Evolutionary conservation across 345 rosid species (phyloP).

Genomic region (Rhodamnia rubescens): DNA sequence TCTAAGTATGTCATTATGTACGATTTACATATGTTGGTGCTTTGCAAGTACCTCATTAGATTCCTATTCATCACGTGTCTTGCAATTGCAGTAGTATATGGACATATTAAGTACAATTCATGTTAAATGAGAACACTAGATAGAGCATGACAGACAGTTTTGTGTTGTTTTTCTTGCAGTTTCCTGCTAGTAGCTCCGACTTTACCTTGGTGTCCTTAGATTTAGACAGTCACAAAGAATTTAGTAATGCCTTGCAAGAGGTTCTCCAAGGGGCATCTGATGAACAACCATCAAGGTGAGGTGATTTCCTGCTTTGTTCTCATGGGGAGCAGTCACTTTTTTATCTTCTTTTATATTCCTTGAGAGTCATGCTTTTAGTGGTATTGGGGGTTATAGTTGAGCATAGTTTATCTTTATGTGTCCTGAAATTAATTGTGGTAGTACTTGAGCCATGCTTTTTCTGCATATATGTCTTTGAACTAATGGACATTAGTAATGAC

Average conservation of each 20-base stretch:
- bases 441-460: neutral
- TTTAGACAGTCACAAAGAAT: slow-evolving; percentile 50
- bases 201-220: slow-evolving; percentile 43
- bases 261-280: slow-evolving; percentile 45
- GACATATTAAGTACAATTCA: neutral
- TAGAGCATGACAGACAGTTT: neutral
- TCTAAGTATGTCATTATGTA: neutral
- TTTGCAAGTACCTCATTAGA: neutral
- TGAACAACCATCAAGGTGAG: slow-evolving; percentile 54
- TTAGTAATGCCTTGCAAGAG: slow-evolving; percentile 38
- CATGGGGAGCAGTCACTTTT: neutral
- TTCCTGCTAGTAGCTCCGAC: slow-evolving; percentile 53
- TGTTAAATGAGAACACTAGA: neutral
- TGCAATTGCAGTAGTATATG: neutral
- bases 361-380: neutral
- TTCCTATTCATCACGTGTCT: neutral
- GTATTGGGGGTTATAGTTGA: neutral
- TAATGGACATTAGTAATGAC: neutral
- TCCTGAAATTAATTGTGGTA: neutral
- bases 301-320: neutral
- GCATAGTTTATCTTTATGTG: neutral
- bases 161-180: slow-evolving; percentile 44
- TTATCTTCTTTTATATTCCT: neutral
- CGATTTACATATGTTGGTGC: neutral
- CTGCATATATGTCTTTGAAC: neutral